These are phyloP conservation scores for Albophoma yamanashiensis DNA, from an alignment of 2,329 filamentous ascomycete genomes.

Conservation along the genomic window DNA sequence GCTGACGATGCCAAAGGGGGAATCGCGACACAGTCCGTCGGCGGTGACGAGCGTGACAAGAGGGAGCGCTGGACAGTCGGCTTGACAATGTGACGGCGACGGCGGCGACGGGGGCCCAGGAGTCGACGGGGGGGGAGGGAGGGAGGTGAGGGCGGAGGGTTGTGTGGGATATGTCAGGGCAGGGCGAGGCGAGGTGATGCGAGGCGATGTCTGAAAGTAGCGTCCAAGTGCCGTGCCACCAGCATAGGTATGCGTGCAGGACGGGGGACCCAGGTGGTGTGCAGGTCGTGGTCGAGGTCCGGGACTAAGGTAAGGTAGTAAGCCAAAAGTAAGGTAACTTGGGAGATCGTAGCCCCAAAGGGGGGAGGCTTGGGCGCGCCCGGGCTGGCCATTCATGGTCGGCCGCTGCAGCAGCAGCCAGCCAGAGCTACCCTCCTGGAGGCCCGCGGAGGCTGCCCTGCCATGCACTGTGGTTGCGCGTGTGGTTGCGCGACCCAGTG, in stretches of 20 bases:
- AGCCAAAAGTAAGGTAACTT: neutral
- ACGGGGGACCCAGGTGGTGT: neutral
- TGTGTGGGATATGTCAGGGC: constrained; percentile 3
- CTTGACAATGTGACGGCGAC: neutral
- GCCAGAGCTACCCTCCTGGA: neutral
- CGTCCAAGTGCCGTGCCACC: constrained; percentile 2
- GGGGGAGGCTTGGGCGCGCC: neutral
- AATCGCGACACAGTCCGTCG: neutral
- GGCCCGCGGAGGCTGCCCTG: neutral
- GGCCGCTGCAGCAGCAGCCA: neutral
- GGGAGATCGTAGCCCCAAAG: neutral
- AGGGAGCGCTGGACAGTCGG: neutral
- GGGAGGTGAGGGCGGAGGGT: neutral
- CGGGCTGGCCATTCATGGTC: neutral
- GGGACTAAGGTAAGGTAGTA: neutral
- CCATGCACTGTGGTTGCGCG: neutral
- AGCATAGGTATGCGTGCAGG: neutral
- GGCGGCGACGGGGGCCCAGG: neutral
- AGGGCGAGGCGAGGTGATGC: neutral
- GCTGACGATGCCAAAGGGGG: neutral
- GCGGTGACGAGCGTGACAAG: neutral
- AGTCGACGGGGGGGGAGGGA: neutral
- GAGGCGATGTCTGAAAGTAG: neutral
- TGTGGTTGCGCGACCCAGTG: neutral
- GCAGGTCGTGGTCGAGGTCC: neutral